Percentiles rank a stretch among this genome's conserved stretches.
phyloP scores from a whole-genome alignment of 2,329 filamentous ascomycete genomes.

The Boeremia lycopersici region DNA sequence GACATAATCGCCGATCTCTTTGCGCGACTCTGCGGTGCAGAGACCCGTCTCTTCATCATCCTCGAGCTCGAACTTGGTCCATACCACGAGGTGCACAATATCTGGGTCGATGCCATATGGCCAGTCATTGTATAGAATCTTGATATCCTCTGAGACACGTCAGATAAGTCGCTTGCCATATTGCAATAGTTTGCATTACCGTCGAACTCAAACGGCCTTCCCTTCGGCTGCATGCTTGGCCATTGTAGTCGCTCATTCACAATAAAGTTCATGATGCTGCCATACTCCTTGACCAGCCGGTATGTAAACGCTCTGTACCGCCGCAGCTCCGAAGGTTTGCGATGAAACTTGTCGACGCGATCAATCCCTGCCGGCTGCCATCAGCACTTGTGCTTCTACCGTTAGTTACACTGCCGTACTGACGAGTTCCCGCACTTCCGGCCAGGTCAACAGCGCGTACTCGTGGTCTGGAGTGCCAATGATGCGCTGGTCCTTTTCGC shows the following conservation, averaged over 20 bases:
- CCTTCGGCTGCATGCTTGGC: slow-evolving; percentile 55
- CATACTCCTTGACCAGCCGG: slow-evolving; percentile 68
- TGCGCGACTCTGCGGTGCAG: slow-evolving; percentile 67
- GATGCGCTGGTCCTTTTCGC: slow-evolving; percentile 71
- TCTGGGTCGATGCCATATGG: slow-evolving; percentile 81
- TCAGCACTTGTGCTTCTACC: slow-evolving; percentile 13
- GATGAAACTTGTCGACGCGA: slow-evolving; percentile 75
- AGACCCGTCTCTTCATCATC: slow-evolving; percentile 71
- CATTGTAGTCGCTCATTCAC: slow-evolving; percentile 73
- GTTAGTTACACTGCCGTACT: slow-evolving; percentile 28
- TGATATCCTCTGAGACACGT: slow-evolving; percentile 63
- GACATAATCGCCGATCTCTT: slow-evolving; percentile 74
- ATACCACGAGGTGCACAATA: slow-evolving; percentile 86
- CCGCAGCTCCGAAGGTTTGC: slow-evolving; percentile 77
- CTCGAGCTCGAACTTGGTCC: slow-evolving; percentile 85
- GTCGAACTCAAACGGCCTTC: slow-evolving; percentile 52
- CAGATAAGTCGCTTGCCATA: neutral
- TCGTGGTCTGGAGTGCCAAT: slow-evolving; percentile 72
- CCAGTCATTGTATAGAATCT: slow-evolving; percentile 89
- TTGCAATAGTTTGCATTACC: slow-evolving; percentile 28
- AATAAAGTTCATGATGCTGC: slow-evolving; percentile 79
- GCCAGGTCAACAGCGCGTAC: slow-evolving; percentile 71
- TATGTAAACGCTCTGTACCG: slow-evolving; percentile 75
- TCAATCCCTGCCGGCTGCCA: slow-evolving; percentile 58
- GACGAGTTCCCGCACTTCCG: slow-evolving; percentile 66